These are phyloP conservation scores for Sisymbrium altissimum DNA, from an alignment of 345 rosid genomes.

Conservation along the genomic window DNA sequence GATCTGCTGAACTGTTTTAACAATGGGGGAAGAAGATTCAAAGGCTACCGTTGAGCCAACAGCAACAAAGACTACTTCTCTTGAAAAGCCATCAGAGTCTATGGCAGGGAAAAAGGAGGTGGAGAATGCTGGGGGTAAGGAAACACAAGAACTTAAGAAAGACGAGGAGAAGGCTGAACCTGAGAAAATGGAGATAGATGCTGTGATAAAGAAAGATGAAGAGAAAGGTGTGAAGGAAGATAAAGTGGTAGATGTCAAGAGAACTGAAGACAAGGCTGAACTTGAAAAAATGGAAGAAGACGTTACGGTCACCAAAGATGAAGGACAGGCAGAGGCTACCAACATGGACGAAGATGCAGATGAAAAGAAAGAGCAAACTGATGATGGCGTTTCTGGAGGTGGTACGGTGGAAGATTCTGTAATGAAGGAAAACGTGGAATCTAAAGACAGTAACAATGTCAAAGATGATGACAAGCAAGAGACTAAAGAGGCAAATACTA, in stretches of 20 bases:
- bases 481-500: not conserved
- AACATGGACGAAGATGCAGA: constrained; percentile 11
- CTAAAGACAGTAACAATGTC: constrained; percentile 14
- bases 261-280: constrained; percentile 12
- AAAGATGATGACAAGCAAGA: constrained; percentile 22
- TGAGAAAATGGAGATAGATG: constrained; percentile 27
- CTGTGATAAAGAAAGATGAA: constrained; percentile 13
- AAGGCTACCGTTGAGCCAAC: constrained; percentile 43
- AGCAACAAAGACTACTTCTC: constrained; percentile 42
- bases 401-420: constrained; percentile 18
- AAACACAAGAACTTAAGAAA: constrained; percentile 4
- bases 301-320: constrained; percentile 2
- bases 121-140: constrained; percentile 19
- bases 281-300: constrained; percentile 12
- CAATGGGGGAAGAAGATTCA: constrained; percentile 63
- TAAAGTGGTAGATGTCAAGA: constrained; percentile 11
- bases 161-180: constrained; percentile 11
- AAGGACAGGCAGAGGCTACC: constrained; percentile 9
- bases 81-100: constrained; percentile 35
- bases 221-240: not conserved
- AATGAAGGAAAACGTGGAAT: constrained; percentile 8
- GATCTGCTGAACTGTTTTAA: constrained; percentile 19
- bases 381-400: constrained; percentile 35
- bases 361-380: constrained; percentile 22
- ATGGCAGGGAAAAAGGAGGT: constrained; percentile 28